Evolutionary conservation across 2,329 filamentous ascomycete genomes (phyloP), one percentile per base, ranked within the genome.

Genomic region (Annulohypoxylon truncatum): DNA sequence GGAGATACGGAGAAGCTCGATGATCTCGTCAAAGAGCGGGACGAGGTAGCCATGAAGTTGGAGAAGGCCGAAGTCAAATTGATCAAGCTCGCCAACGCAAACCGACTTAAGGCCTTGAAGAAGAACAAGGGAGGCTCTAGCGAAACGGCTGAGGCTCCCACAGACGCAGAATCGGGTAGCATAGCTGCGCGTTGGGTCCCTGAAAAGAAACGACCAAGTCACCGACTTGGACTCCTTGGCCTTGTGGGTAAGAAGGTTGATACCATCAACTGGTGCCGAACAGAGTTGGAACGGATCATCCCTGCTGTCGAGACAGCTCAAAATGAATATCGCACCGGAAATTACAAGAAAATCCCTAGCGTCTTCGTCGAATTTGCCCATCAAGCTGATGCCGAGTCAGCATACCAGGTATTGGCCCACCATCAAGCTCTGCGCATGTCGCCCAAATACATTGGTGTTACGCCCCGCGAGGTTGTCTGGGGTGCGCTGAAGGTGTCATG

Each of bases 311-410:
- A 91, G 52, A 83, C 86, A 42, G 84, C 88, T 22, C 92, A 96
- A 77, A 84, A 83, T 40, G 84, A 86, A 51, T 92, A 95, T 75
- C 86, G 84, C 52, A 81, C 83, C 24, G 88, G 91, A 54, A 85
- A 92, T 38, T 88, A 84, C 47, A 86, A 89, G 66, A 86, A 88
- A 67, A 82, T 93, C 29, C 88, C 90, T 12, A 90, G 93, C 20
- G 92, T 96, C 9, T 99, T 99, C 73, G 89, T 99, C 69, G 94
- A 98, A 77, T 99, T 98, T 75, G 85, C 87, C 66, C 89, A 86
- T 1, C 93, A 97, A 76, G 87, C 91, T 59, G 91, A 92, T 60
- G 96, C 96, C 12, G 94, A 99, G 79, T 85, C 87, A 56, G 95
- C 95, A 12, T 95, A 89, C 77, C 96, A 99, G 78, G 90, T 92